Evolutionary conservation across 208 protist species (phyloP), one percentile per base, ranked within the genome.

Genomic region (Crithidia bombi): DNA sequence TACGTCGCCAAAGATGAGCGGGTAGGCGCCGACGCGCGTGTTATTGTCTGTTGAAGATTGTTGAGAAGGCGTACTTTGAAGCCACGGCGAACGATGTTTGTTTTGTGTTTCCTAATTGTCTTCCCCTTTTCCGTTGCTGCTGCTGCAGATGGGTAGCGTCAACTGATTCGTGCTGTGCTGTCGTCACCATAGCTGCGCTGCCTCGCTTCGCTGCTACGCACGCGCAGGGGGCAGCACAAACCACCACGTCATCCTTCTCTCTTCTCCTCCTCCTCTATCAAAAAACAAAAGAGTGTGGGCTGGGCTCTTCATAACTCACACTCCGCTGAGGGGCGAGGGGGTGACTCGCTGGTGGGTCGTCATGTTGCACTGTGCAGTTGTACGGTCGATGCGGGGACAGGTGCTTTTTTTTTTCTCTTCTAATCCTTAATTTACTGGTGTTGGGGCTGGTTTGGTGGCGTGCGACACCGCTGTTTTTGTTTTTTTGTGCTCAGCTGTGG

Each of bases 1-100:
- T 2, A 72, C 72, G 14, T 91, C 87, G 0, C 90, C 90, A 10
- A 89, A 79, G 41, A 86, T 91, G 83, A 76, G 32, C 21, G 72
- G 78, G 43, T 88, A 76, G 55, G 38, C 26, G n/a, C n/a, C n/a
- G n/a, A n/a, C n/a, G n/a, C n/a, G n/a, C n/a, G n/a, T n/a, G n/a
- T n/a, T n/a, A n/a, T n/a, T n/a, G n/a, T n/a, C n/a, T n/a, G n/a
- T n/a, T n/a, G n/a, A n/a, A n/a, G n/a, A 30, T 56, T 12, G 28
- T 30, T 5, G 7, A 11, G 23, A 5, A 36, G 6, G 3, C 10
- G 23, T 36, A 33, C 23, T 66, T 66, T 28, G 7, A n/a, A 41
- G 7, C 23, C 12, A 32, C 23, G 33, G 5, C 19, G n/a, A 9
- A 47, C 41, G 26, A 33, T 43, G 54, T 19, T 36, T 43, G 11